These are phyloP conservation scores for Apophysomyces trapeziformis DNA, from an alignment of 371 early-diverging fungal genomes.

Conservation along the genomic window DNA sequence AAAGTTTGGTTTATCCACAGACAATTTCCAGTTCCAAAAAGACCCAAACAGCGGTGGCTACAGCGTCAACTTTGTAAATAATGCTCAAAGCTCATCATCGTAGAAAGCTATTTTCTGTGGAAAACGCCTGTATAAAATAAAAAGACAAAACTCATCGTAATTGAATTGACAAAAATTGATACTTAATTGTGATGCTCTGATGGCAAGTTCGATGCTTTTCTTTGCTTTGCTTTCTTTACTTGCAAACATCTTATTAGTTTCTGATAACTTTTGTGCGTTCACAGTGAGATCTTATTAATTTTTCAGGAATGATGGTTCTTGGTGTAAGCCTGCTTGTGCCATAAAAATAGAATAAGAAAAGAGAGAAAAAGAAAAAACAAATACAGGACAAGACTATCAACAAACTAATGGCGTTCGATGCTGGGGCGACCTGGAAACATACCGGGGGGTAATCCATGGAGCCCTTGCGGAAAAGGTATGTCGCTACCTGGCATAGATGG, in stretches of 20 bases:
- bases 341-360: not conserved
- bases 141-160: no score
- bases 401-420: constrained; percentile 4
- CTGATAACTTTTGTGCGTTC: not conserved
- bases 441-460: constrained; percentile 22
- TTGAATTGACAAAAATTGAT: no score
- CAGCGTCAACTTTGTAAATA: constrained; percentile 70
- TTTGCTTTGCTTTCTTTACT: no score
- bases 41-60: constrained; percentile 66
- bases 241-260: no score
- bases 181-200: no score
- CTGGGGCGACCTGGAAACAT: constrained; percentile 16
- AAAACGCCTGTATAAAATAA: no score
- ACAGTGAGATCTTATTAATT: not conserved
- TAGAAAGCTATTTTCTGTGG: no score
- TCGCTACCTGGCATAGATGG: constrained; percentile 12
- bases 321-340: constrained; percentile 9
- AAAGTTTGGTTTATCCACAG: constrained; percentile 74
- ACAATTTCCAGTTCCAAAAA: constrained; percentile 73
- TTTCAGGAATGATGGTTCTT: not conserved
- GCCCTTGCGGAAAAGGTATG: constrained; percentile 17
- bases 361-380: no score
- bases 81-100: constrained; percentile 5
- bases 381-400: constrained; percentile 5
- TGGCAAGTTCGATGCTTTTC: no score